A percentile compares a stretch with the other conserved stretches of the same genome.
These are phyloP conservation scores for Purshia tridentata DNA, from an alignment of 306 rosid species.

Conservation along the genomic window DNA sequence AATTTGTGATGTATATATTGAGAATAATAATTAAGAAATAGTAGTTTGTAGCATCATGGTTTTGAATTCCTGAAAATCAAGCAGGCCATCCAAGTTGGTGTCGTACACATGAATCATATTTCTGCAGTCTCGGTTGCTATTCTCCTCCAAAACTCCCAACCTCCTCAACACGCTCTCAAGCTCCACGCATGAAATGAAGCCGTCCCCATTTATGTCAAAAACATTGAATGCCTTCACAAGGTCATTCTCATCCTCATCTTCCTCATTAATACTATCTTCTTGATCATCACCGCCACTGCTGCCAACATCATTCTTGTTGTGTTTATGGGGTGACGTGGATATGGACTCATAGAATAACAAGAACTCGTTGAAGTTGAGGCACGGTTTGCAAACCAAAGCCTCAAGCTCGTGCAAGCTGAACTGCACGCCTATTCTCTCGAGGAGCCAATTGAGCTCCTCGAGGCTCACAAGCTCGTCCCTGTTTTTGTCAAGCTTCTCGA, in stretches of 20 bases:
- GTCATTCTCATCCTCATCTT: conserved; percentile 43
- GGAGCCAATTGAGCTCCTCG: conserved; percentile 53
- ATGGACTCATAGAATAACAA: conserved; percentile 59
- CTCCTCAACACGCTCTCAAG: conserved; percentile 54
- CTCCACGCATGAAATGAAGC: conserved; percentile 69
- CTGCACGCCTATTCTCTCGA: conserved; percentile 36
- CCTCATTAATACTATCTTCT: not conserved
- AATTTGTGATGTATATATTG: not conserved
- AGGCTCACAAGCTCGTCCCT: conserved; percentile 62
- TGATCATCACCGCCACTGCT: not conserved
- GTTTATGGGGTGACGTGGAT: not conserved
- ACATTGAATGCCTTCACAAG: conserved; percentile 69
- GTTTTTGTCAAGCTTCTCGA: conserved; percentile 60
- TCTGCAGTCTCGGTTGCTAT: conserved; percentile 40
- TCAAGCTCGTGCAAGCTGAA: conserved; percentile 49
- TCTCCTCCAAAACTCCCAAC: conserved; percentile 60
- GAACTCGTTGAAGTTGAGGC: conserved; percentile 55
- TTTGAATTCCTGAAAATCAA: conserved; percentile 87
- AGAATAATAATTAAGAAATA: conserved; percentile 23
- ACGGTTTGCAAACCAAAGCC: conserved; percentile 42
- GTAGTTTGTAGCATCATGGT: conserved; percentile 63
- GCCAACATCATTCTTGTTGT: no score
- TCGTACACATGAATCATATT: conserved; percentile 63
- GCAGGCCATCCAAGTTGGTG: conserved; percentile 63
- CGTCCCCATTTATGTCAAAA: conserved; percentile 74